Conservation (phyloP, 306 rosid genomes). For the Vigna reflexopilosa region DNA sequence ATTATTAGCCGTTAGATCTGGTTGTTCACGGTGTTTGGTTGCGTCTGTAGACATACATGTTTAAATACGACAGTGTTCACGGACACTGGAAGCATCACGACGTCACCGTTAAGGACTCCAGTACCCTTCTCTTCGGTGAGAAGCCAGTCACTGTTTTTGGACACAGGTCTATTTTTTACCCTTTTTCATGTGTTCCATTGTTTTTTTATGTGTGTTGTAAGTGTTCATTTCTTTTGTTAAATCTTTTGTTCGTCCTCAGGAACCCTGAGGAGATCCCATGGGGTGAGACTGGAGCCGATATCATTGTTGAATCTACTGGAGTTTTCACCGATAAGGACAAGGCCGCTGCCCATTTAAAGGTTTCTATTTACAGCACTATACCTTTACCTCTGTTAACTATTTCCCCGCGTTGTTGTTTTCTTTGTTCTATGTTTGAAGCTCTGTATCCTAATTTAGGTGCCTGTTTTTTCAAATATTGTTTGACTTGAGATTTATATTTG, state of each 20-base stretch:
- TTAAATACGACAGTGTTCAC: conserved; percentile 82
- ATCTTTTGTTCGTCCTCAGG: conserved; percentile 33
- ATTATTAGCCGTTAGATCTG: conserved; percentile 13
- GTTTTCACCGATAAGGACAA: conserved; percentile 65
- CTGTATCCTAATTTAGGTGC: not conserved
- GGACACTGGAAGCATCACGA: conserved; percentile 80
- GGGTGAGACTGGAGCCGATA: conserved; percentile 59
- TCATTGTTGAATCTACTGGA: conserved; percentile 65
- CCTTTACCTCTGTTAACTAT: not conserved
- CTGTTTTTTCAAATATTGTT: not conserved
- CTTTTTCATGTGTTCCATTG: not conserved
- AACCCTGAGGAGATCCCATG: conserved; percentile 78
- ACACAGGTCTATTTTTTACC: conserved; percentile 47
- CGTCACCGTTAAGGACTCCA: conserved; percentile 55
- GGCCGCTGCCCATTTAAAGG: conserved; percentile 77
- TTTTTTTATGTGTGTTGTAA: not conserved
- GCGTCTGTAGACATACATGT: conserved; percentile 67
- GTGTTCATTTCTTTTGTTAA: not conserved
- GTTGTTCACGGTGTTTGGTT: not conserved
- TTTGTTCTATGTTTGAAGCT: too few species aligned
- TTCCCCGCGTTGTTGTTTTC: not conserved
- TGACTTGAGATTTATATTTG: not conserved
- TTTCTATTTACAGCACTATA: not conserved
- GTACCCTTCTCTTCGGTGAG: conserved; percentile 72
- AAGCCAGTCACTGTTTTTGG: conserved; percentile 66